Base-by-base conservation (phyloP, 164 flowering plant genomes). In the Annona squamosa region DNA sequence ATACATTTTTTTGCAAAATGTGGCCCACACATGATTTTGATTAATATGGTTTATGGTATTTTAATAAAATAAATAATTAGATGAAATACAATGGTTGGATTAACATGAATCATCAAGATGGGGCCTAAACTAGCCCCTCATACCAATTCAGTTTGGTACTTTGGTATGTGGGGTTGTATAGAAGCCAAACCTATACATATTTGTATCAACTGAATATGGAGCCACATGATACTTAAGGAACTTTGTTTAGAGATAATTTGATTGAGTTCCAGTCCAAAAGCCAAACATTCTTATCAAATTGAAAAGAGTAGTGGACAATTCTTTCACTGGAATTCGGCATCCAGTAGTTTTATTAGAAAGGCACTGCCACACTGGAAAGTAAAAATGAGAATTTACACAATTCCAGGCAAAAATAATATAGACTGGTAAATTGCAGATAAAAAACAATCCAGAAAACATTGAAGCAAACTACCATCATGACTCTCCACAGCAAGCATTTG, bases 401-500 rank as follows among this genome's bases (percentile, higher is more conserved):
- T 12, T 52, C 3, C 7, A 56, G 61, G 7, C 16, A 46, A 56
- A 12, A 12, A 4, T 6, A 5, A 41, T 5, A 52, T 16, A 61
- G 73, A 57, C 1, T 4, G 19, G 61, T 48, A 59, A 4, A n/a
- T 4, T 46, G 4, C 3, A 4, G 47, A 18, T 18, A 37, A 48
- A 48, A 16, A 45, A 69, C 12, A 26, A 41, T 66, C 18, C 42
- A 73, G 18, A 82, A 6, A 62, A 89, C 98, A 96, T 87, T 84
- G 79, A 74, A 69, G 87, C 19, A 92, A 85, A 75, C 91, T 85
- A 70, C 87, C 92, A 77, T 90, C 96, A 79, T 88, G 93, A 73
- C 80, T 88, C 77, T 88, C 92, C 83, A 85, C 70, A 47, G 89
- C 76, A 57, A 85, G 79, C 81, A 85, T 71, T 45, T 88, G 93